Conservation (phyloP, 164 flowering plant genomes). For the Magnolia changhungtana region DNA sequence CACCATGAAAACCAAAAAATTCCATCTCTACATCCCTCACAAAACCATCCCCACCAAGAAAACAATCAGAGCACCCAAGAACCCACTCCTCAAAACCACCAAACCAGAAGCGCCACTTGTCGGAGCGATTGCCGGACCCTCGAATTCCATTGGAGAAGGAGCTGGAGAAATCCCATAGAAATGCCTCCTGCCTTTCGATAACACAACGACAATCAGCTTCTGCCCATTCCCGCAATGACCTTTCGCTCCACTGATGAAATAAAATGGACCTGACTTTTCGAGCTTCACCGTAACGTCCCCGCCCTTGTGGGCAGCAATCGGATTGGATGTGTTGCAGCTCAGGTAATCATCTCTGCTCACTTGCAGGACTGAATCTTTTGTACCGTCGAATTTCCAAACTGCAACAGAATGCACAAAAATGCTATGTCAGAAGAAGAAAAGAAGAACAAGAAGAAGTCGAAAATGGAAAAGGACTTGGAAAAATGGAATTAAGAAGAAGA, state of each 20-base stretch:
- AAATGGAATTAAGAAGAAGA: neutral
- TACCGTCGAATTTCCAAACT: conserved; percentile 47
- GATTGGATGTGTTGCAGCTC: conserved; percentile 37
- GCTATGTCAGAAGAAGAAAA: neutral
- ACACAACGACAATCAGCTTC: conserved; percentile 51
- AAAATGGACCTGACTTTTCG: conserved; percentile 40
- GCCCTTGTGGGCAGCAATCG: conserved; percentile 37
- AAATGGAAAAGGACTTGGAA: neutral
- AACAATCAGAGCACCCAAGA: neutral
- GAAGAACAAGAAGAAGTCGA: neutral
- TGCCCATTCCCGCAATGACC: conserved; percentile 51
- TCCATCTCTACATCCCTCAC: neutral
- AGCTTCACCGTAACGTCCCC: conserved; percentile 45
- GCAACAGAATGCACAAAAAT: neutral
- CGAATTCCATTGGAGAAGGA: conserved; percentile 43
- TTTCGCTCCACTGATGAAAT: conserved; percentile 47
- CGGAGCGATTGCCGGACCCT: conserved; percentile 39
- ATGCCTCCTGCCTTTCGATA: conserved; percentile 23
- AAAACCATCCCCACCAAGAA: neutral
- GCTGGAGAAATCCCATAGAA: conserved; percentile 34
- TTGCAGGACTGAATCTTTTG: conserved; percentile 48
- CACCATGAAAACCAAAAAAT: too few relatives aligned
- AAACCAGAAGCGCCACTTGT: conserved; percentile 13
- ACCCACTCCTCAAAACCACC: conserved; percentile 2
- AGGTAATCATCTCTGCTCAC: conserved; percentile 32